Base-by-base conservation (phyloP, 176 grass and related monocot species). In the Phyllostachys edulis region DNA sequence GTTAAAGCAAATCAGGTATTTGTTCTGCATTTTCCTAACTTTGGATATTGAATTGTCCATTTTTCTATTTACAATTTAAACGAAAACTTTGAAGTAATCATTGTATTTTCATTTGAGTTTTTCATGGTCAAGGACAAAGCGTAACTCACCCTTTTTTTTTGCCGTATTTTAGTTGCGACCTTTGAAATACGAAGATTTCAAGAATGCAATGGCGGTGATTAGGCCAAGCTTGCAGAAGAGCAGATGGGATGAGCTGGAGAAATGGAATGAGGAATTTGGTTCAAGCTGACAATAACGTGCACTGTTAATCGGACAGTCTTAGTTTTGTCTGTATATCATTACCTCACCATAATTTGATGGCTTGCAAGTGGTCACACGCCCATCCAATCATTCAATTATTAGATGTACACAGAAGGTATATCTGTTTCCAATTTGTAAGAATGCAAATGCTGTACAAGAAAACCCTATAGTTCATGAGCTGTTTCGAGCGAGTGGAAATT, bases 181-280 rank as follows among this genome's bases (percentile, higher is more conserved):
- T 50, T 75, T 98, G 76, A 95, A 74, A 14, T 94, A 89, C 2
- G 77, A 87, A 23, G 96, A 95, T 67, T 95, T 98, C 81, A 90
- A 85, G 81, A 98, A 71, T 5, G 89, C 96, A 5, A 98, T 92
- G 91, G 5, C 46, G 7, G 87, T 89, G 37, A 98, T 95, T 68
- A 89, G 91, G 79, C 96, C 96, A 61, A 95, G 96, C 52, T 87
- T 98, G 60, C 96, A 92, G 76, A 95, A 94, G 93, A 90, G 91
- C 85, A 95, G 90, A 68, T 95, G 96, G 96, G 87, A 94, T 36
- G 96, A 96, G 44, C 84, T 98, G 29, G 87, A 96, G 89, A 87
- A 82, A 75, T 98, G 96, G 96, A 98, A 98, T 73, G 49, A 87
- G 39, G 87, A 98, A 32, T 98, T 98, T 24, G 96, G 96, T 59